Conservation (phyloP, 176 grass and related monocot genomes). For the Poa pratensis region DNA sequence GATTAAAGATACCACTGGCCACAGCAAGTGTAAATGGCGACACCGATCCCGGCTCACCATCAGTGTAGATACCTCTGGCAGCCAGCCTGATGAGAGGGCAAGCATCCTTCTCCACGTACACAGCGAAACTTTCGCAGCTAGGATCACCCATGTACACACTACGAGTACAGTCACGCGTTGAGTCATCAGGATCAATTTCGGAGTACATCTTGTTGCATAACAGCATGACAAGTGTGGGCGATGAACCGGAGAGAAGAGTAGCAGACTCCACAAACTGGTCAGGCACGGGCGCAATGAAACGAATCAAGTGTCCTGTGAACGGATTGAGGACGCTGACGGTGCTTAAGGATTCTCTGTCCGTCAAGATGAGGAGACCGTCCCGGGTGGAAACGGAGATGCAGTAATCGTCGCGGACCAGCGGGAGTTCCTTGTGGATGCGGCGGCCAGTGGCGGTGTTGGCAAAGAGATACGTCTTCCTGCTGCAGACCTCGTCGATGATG, state of each 20-base stretch:
- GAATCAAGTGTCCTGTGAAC: constrained; percentile 8
- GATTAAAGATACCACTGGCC: not conserved
- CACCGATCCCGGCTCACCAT: not conserved
- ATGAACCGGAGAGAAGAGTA: not conserved
- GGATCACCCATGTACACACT: not conserved
- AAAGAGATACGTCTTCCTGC: not conserved
- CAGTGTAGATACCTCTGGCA: not conserved
- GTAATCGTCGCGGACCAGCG: not conserved
- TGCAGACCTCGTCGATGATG: not conserved
- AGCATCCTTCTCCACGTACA: not conserved
- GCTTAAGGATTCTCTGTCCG: not conserved
- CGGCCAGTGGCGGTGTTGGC: constrained; percentile 1
- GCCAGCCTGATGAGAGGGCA: constrained; percentile 7
- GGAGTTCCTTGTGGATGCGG: not conserved
- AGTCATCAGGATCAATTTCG: not conserved
- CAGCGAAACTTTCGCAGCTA: not conserved
- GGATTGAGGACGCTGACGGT: not conserved
- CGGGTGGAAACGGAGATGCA: not conserved
- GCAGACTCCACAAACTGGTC: not conserved
- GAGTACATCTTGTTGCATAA: not conserved
- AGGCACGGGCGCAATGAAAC: not conserved
- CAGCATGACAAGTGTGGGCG: not conserved
- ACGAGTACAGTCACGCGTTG: not conserved
- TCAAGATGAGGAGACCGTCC: constrained; percentile 2
- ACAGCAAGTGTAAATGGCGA: not conserved